These are phyloP conservation scores for Trametes sp. DNA, from an alignment of 1,284 basidiomycete genomes.

Conservation along the genomic window DNA sequence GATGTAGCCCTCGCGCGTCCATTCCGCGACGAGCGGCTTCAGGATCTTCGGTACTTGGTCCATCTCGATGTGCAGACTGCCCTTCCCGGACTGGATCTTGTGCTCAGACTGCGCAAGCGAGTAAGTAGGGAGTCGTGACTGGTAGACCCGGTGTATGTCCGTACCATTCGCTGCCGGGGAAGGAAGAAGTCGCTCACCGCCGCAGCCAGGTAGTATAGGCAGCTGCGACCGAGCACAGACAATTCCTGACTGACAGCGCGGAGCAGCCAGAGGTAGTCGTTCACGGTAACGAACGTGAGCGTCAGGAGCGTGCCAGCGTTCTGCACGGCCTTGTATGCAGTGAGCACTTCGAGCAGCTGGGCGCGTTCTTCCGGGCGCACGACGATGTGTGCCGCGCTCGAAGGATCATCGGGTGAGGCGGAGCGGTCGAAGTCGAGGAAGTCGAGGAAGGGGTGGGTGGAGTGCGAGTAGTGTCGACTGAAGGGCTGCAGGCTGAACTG, in stretches of 20 bases:
- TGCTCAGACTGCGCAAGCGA: conserved; percentile 99
- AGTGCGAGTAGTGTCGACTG: conserved; percentile 96
- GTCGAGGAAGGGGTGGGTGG: conserved; percentile 97
- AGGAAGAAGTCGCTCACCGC: conserved; percentile 99
- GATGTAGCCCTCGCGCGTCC: conserved; percentile 91
- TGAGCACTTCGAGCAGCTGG: conserved; percentile 78
- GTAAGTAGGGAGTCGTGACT: too few relatives aligned
- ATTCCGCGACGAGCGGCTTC: conserved; percentile 91
- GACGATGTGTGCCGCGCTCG: conserved; percentile 55
- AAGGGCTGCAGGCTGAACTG: conserved; percentile 98
- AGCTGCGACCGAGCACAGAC: conserved; percentile 69
- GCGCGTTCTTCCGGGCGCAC: conserved; percentile 72
- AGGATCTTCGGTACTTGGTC: conserved; percentile 98
- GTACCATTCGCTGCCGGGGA: conserved; percentile 87
- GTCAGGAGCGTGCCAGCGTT: conserved; percentile 79
- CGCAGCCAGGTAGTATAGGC: conserved; percentile 96
- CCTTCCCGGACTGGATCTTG: conserved; percentile 97
- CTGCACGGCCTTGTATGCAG: conserved; percentile 85
- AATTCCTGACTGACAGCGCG: conserved; percentile 83
- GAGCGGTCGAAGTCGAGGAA: conserved; percentile 80
- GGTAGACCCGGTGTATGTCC: too few relatives aligned
- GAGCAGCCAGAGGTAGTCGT: conserved; percentile 95
- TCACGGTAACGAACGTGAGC: conserved; percentile 92
- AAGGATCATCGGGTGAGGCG: conserved; percentile 13
- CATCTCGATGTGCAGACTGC: conserved; percentile 94